Evolutionary conservation across 192 early-diverging fungal species (phyloP).

Genomic region (Coemansia sp.): DNA sequence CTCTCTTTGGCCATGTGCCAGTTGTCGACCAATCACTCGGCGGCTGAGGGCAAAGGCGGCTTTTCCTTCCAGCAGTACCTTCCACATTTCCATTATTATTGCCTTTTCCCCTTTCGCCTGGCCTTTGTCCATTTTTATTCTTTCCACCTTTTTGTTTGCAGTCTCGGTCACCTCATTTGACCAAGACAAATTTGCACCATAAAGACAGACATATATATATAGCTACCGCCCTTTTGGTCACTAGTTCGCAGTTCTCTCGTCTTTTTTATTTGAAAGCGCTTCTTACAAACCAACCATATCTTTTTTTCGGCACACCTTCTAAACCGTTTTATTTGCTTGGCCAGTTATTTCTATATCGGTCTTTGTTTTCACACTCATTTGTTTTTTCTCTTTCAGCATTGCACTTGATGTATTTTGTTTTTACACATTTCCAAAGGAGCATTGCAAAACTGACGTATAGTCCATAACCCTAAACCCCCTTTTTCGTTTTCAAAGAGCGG

Average conservation of each 20-base stretch:
- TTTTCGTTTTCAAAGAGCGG: too few relatives aligned
- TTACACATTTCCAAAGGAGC: too few relatives aligned
- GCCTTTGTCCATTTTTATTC: background rate
- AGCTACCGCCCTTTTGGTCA: background rate
- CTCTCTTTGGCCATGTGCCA: background rate
- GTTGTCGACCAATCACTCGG: background rate
- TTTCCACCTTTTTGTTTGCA: background rate
- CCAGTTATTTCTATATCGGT: too few relatives aligned
- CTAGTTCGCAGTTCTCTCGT: background rate
- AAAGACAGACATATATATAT: background rate
- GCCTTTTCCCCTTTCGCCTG: background rate
- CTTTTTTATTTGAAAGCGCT: too few relatives aligned
- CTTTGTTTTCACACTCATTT: too few relatives aligned
- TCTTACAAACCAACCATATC: too few relatives aligned
- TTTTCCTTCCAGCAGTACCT: background rate
- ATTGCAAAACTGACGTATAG: too few relatives aligned
- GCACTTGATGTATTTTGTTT: too few relatives aligned
- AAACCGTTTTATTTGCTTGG: too few relatives aligned
- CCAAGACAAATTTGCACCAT: background rate
- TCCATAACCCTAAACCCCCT: too few relatives aligned
- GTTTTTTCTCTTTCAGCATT: too few relatives aligned
- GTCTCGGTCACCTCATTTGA: background rate
- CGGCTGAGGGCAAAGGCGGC: background rate
- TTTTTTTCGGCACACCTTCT: too few relatives aligned
- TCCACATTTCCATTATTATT: background rate